Evolutionary conservation across 2,329 filamentous ascomycete species (phyloP), one percentile per base, ranked within the genome.

Genomic region (Curvularia sp.): DNA sequence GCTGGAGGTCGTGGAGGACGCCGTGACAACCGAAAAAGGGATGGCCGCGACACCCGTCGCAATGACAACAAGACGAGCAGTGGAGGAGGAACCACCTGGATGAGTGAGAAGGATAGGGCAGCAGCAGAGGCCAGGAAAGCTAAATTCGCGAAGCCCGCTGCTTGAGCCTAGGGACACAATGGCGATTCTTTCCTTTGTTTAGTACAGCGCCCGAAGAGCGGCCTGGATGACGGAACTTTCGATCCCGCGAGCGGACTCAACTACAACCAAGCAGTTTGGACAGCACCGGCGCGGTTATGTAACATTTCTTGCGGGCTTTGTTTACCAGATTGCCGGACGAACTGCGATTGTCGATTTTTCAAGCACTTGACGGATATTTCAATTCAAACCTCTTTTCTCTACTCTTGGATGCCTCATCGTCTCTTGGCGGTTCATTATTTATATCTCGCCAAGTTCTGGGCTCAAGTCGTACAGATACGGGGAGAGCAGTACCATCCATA

Each of bases 41-140:
- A 60, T 22, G 63, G 66, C 48, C 55, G 67, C 18, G 68, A 69
- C 22, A 62, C 63, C 53, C 69, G 70, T 50, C 68, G 68, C 55
- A 64, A 70, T 49, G 63, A 67, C n/a, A 61, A 62, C 30, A 63
- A 61, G 20, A 50, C 60, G 28, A 66, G 63, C 31, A 61, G 64
- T 9, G 60, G 63, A 20, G 66, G 61, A 28, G 60, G 62, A 12
- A 52, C 56, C 13, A 66, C 61, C 55, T 80, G 78, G 79, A 80
- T 82, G 79, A 80, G 61, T 49, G 78, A 78, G 20, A 74, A 73
- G 33, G 81, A 83, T 58, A 72, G 69, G 47, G 75, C 75, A 53
- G 79, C 76, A 52, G 79, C 78, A 15, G 80, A 82, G 52, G 76
- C 75, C 44, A 67, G 81, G 53, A 82, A 81, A 72, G 77, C 78